Conservation (phyloP, 306 rosid species). For the Cucurbita moschata region DNA sequence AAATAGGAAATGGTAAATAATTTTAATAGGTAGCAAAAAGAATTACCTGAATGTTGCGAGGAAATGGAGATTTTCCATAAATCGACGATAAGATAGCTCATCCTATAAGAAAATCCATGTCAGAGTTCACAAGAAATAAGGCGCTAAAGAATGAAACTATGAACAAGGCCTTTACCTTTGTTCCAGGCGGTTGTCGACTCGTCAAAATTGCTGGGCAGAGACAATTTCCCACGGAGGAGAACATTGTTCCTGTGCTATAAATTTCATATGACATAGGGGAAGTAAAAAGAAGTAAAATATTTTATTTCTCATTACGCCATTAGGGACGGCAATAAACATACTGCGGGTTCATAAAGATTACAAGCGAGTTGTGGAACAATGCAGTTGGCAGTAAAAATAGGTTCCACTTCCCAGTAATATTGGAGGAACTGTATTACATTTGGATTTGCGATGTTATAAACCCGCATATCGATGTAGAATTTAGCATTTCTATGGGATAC, state of each 20-base stretch:
- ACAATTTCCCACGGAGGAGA: neutral
- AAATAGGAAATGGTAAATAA: neutral
- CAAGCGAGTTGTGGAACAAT: neutral
- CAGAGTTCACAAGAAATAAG: neutral
- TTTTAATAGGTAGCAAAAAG: neutral
- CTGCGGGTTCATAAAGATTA: neutral
- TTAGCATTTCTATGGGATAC: neutral
- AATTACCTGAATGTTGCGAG: neutral
- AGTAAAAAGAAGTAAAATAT: neutral
- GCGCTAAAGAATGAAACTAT: neutral
- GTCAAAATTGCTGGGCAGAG: neutral
- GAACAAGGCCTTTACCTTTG: neutral
- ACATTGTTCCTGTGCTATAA: neutral
- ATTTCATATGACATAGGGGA: neutral
- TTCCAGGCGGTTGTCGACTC: neutral
- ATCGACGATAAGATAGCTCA: neutral
- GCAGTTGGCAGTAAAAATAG: constrained; percentile 2
- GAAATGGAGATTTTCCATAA: neutral
- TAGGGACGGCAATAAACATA: neutral
- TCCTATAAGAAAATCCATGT: neutral
- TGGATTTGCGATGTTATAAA: constrained; percentile 2
- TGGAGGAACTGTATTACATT: neutral
- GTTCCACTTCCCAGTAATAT: constrained; percentile 1
- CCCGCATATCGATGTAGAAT: neutral
- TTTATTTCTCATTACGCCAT: neutral